Base-by-base conservation (phyloP, 305 asterid genomes). In the Nicotiana rustica region DNA sequence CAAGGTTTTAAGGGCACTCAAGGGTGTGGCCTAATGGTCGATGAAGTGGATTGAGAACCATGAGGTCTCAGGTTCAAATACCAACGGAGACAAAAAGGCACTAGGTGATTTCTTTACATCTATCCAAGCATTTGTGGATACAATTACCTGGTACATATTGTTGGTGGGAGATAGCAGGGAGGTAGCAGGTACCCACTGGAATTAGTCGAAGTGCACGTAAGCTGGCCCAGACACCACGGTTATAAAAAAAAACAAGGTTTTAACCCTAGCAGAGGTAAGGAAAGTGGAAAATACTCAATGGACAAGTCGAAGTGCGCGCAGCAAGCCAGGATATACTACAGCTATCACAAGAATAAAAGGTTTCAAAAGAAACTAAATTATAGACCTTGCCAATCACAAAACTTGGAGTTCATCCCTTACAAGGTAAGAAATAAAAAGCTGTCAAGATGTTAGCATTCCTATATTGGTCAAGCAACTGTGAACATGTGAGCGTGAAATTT, bases 401-500 rank as follows among this genome's bases (percentile, higher is more conserved):
- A 73, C 65, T 19, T 29, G 15, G 49, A 76, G 66, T 9, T 10
- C 62, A 55, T 55, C 44, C 66, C 66, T 15, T 29, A 31, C 66
- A 76, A 55, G 66, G 9, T 55, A 55, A 55, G 65, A 76, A 55
- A 52, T 55, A 76, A 76, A 71, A 52, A 15, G 17, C 13, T 17
- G 66, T 31, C 52, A 2, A 4, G 10, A 55, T 55, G 52, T 56
- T 52, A 76, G 17, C 31, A 55, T 41, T 56, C 29, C 38, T 55
- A 75, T 49, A 76, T 75, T 76, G 31, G 65, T 47, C 25, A 52
- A 52, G 80, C 65, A 29, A 75, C 47, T 52, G 80, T 29, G 80
- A 29, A 52, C 79, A 75, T 75, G 80, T 29, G 80, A 75, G 31
- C 65, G 10, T 29, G 47, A 75, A 75, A 52, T 52, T 36, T 6